Evolutionary conservation across 2,329 filamentous ascomycete genomes (phyloP).

Genomic region (Thelonectria discophora): DNA sequence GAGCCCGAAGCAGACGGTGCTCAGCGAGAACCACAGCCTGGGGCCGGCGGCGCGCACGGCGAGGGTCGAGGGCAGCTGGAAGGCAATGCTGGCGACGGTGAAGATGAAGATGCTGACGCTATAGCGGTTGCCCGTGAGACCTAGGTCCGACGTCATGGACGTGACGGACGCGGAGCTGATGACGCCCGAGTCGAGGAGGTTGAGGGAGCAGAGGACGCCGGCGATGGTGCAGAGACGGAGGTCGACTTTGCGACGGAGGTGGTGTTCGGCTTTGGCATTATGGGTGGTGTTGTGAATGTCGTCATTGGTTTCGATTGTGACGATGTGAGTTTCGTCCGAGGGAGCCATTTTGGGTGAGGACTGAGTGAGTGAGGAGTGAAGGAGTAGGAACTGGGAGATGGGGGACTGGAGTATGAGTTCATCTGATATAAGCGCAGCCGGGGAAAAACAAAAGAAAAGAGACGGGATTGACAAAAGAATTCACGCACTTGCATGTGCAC

Average conservation of each 20-base stretch:
- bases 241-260: slow-evolving; percentile 12
- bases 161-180: slow-evolving; percentile 17
- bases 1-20: slow-evolving; percentile 7
- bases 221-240: slow-evolving; percentile 12
- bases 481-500: no score
- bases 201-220: slow-evolving; percentile 13
- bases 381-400: no score
- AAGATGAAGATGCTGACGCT: slow-evolving; percentile 22
- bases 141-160: slow-evolving; percentile 14
- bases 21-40: slow-evolving; percentile 5
- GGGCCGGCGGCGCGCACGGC: slow-evolving; percentile 10
- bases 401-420: no score
- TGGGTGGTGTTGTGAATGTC: background rate
- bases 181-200: slow-evolving; percentile 14
- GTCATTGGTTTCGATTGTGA: background rate
- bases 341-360: background rate
- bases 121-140: slow-evolving; percentile 10
- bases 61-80: slow-evolving; percentile 8
- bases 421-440: no score
- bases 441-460: no score
- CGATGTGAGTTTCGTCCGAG: background rate
- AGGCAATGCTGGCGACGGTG: slow-evolving; percentile 15
- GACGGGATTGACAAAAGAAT: no score
- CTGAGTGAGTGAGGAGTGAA: no score
- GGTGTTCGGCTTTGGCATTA: background rate